Evolutionary conservation across 1,139 yeast species (phyloP).

Genomic region (Debaryomyces fabryi): DNA sequence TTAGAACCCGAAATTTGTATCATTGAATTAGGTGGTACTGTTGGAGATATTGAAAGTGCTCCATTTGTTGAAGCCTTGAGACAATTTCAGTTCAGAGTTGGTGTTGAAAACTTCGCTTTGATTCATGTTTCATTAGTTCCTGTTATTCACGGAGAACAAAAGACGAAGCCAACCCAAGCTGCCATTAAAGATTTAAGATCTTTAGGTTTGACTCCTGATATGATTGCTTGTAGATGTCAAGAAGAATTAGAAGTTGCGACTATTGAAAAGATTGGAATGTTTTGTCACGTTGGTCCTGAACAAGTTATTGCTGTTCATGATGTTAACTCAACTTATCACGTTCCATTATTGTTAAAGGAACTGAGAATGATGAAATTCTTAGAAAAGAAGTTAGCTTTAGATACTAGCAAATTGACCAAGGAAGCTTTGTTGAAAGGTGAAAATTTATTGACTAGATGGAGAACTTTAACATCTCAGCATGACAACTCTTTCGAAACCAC

Average conservation of each 20-base stretch:
- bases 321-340: slow-evolving; percentile 96
- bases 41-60: slow-evolving; percentile 98
- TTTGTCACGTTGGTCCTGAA: slow-evolving; percentile 97
- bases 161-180: slow-evolving; percentile 99
- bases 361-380: slow-evolving; percentile 83
- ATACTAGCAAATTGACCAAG: slow-evolving; percentile 50
- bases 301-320: slow-evolving; percentile 98
- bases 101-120: slow-evolving; percentile 88
- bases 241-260: slow-evolving; percentile 80
- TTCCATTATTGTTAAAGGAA: slow-evolving; percentile 85
- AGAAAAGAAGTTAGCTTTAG: slow-evolving; percentile 65
- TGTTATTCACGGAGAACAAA: slow-evolving; percentile 97
- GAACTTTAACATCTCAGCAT: slow-evolving; percentile 68
- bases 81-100: slow-evolving; percentile 98
- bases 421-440: slow-evolving; percentile 68
- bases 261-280: slow-evolving; percentile 95
- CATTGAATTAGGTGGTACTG: slow-evolving; percentile 98
- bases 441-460: slow-evolving; percentile 76
- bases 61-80: slow-evolving; percentile 98
- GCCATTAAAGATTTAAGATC: slow-evolving; percentile 97
- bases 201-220: slow-evolving; percentile 91
- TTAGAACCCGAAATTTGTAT: slow-evolving; percentile 92
- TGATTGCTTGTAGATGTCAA: slow-evolving; percentile 97
- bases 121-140: slow-evolving; percentile 97
- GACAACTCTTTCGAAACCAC: slow-evolving; percentile 86